phyloP scores from a whole-genome alignment of 495 filamentous ascomycete species.

The Daldinia grandis region DNA sequence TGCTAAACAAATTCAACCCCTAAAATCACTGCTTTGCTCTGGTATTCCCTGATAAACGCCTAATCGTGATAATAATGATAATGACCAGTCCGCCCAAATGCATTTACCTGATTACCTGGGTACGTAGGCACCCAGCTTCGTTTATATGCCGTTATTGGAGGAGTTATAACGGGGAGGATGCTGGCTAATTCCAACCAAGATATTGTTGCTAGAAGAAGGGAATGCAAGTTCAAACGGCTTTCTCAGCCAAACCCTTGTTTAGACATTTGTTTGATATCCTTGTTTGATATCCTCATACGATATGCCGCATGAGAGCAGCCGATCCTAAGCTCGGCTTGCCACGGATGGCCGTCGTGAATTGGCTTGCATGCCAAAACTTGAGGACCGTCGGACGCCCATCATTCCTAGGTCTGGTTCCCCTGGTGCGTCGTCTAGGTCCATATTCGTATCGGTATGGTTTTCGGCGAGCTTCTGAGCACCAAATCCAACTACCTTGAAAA shows the following conservation, averaged over 20 bases:
- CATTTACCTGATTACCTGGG: constrained; percentile 2
- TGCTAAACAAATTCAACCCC: constrained; percentile 15
- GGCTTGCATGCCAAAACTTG: constrained; percentile 56
- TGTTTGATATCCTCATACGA: background rate
- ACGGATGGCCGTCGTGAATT: constrained; percentile 54
- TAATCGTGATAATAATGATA: constrained; percentile 21
- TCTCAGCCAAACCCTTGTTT: background rate
- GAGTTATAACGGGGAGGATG: background rate
- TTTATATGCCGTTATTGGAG: constrained; percentile 14
- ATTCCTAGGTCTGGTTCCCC: constrained; percentile 55
- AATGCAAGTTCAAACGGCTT: background rate
- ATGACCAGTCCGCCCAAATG: constrained; percentile 29
- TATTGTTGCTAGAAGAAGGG: constrained; percentile 4
- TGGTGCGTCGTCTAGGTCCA: constrained; percentile 55
- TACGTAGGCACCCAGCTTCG: constrained; percentile 21
- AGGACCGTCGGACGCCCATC: constrained; percentile 49
- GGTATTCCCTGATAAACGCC: constrained; percentile 35
- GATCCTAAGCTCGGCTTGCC: constrained; percentile 50
- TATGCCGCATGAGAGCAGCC: background rate
- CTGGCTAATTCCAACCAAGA: constrained; percentile 8
- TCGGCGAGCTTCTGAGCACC: constrained; percentile 59
- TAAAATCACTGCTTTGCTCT: constrained; percentile 12
- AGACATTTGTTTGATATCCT: background rate
- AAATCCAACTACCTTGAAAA: constrained; percentile 60
- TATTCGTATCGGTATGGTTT: constrained; percentile 47